These are phyloP conservation scores for Paramecium octaurelia DNA, from an alignment of 73 alveolate genomes.

Conservation along the genomic window DNA sequence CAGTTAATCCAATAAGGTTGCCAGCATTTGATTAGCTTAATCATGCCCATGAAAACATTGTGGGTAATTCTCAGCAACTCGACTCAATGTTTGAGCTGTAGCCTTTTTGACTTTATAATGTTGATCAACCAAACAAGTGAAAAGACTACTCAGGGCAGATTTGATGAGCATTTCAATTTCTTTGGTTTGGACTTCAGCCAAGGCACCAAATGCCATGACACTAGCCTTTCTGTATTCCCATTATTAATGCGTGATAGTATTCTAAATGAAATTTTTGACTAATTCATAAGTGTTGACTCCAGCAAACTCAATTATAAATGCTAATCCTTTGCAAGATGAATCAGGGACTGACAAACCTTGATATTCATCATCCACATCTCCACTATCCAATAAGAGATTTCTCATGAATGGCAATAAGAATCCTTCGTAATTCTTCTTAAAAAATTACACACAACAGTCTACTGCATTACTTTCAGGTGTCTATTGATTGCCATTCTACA, in stretches of 20 bases:
- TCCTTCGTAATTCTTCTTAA: not conserved
- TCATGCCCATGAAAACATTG: not conserved
- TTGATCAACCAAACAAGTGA: not conserved
- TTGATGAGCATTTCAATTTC: not conserved
- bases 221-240: constrained; percentile 17
- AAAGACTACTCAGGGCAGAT: not conserved
- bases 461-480: not conserved
- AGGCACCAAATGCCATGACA: constrained; percentile 32
- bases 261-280: not conserved
- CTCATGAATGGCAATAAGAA: not conserved
- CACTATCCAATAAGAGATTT: not conserved
- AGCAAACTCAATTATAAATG: constrained; percentile 4
- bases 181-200: constrained; percentile 4
- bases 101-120: not conserved
- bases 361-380: constrained; percentile 3
- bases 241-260: not conserved
- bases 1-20: not conserved
- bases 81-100: not conserved
- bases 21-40: not conserved
- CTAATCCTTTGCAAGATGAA: not conserved
- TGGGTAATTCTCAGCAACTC: constrained; percentile 10
- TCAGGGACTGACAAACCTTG: not conserved
- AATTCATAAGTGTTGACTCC: not conserved
- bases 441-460: not conserved
- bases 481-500: not conserved